Percentiles rank a stretch among this genome's conserved stretches.
Conservation (phyloP, 164 flowering plant species). For the Piper betle region DNA sequence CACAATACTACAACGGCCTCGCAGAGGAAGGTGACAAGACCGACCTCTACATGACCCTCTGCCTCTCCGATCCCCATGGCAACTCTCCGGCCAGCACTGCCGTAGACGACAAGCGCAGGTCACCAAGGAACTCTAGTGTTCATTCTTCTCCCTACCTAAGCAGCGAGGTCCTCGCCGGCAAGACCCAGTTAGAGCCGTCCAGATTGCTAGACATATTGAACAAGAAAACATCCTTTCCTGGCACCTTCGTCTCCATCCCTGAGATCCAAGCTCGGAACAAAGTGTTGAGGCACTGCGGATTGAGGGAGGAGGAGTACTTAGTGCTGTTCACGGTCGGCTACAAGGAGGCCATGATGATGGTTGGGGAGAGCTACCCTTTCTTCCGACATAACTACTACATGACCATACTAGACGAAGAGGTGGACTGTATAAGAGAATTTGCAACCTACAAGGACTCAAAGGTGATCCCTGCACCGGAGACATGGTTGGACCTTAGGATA, state of each 20-base stretch:
- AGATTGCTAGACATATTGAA: slow-evolving; percentile 54
- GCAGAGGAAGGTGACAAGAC: slow-evolving; percentile 37
- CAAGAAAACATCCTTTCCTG: slow-evolving; percentile 53
- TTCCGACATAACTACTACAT: slow-evolving; percentile 22
- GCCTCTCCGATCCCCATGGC: slow-evolving; percentile 16
- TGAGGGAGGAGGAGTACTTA: slow-evolving; percentile 46
- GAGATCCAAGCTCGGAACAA: slow-evolving; percentile 59
- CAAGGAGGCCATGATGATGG: slow-evolving; percentile 60
- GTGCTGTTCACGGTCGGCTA: slow-evolving; percentile 46
- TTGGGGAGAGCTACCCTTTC: slow-evolving; percentile 78
- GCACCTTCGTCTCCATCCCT: slow-evolving; percentile 61
- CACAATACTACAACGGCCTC: slow-evolving; percentile 52
- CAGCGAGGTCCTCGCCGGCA: slow-evolving; percentile 24
- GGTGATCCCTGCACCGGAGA: slow-evolving; percentile 45
- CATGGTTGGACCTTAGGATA: slow-evolving; percentile 41
- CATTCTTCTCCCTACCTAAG: slow-evolving; percentile 28
- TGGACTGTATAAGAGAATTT: slow-evolving; percentile 36
- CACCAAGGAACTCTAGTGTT: slow-evolving; percentile 35
- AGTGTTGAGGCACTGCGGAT: slow-evolving; percentile 57
- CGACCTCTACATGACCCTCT: slow-evolving; percentile 28
- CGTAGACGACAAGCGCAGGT: slow-evolving; percentile 36
- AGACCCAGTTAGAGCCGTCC: slow-evolving; percentile 55
- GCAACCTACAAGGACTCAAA: slow-evolving; percentile 52
- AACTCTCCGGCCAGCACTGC: slow-evolving; percentile 26
- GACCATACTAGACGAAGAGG: slow-evolving; percentile 25